Base-by-base conservation (phyloP, 2,329 filamentous ascomycete species). In the Phyllosticta capitalensis region DNA sequence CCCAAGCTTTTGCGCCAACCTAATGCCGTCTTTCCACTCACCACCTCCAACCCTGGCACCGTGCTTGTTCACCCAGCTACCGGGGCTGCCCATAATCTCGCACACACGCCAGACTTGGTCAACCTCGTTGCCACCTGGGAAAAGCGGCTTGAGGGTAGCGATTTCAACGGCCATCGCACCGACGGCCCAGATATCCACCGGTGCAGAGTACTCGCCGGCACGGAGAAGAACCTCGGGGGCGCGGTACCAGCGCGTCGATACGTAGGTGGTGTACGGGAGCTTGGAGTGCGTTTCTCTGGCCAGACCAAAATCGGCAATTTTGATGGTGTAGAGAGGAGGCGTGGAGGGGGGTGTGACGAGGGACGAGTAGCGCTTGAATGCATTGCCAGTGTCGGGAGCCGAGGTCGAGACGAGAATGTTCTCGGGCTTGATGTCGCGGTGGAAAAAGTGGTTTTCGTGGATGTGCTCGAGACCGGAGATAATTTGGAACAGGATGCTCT, bases 91-190 rank as follows among this genome's bases (percentile, higher is more conserved):
- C 94, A 99, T 99, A 61, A 99, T 96, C 73, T 99, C 94, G 71
- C 94, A 99, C 0, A 99, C 90, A 66, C 94, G 87, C 94, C 94
- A 99, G 1, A 99, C 94, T 74, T 99, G 94, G 67, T 99, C 94
- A 1, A 99, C 94, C 77, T 99, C 94, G 71, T 99, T 99, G 69
- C 91, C 90, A 67, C 94, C 94, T 10, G 94, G 94, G 79, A 99
- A 99, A 10, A 99, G 79, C 19, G 94, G 94, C 78, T 97, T 99
- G 61, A 99, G 73, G 0, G 94, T 99, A 24, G 94, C 94, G 63
- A 99, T 89, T 72, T 99, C 94, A 10, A 99, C 94, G 6, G 94
- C 94, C 94, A 99, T 99, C 20, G 94, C 94, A 68, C 94, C 94
- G 50, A 99, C 85, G 1, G 94, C 94, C 94, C 94, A 99, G 67